These are phyloP conservation scores for Auriscalpium microsporum DNA, from an alignment of 768 basidiomycete genomes.

Conservation along the genomic window DNA sequence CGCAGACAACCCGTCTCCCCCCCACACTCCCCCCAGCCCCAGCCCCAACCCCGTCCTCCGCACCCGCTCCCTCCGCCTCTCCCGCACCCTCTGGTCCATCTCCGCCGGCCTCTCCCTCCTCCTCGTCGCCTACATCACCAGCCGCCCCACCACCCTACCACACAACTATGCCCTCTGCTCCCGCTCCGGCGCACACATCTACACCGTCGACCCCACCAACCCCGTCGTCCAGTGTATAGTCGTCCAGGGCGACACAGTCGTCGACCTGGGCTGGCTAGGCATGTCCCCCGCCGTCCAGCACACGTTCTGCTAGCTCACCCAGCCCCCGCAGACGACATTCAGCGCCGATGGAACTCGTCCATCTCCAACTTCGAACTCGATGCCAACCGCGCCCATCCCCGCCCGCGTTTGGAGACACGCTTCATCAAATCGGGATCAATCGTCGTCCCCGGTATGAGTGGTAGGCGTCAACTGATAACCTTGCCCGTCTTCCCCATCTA, in stretches of 20 bases:
- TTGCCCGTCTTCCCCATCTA: constrained; percentile 9
- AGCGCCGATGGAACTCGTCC: constrained; percentile 29
- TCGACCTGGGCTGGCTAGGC: constrained; percentile 51
- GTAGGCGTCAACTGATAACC: constrained; percentile 29
- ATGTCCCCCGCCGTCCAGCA: constrained; percentile 17
- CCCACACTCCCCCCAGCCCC: neutral
- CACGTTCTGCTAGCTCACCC: constrained; percentile 1
- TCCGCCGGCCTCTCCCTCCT: constrained; percentile 17
- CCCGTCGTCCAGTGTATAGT: constrained; percentile 56
- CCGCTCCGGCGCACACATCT: constrained; percentile 39
- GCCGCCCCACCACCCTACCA: constrained; percentile 11
- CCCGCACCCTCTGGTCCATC: constrained; percentile 12
- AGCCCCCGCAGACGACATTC: constrained; percentile 31
- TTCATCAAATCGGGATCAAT: constrained; percentile 49
- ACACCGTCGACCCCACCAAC: constrained; percentile 55
- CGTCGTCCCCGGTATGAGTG: constrained; percentile 65
- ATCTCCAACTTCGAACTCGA: constrained; percentile 14
- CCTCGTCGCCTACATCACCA: constrained; percentile 9
- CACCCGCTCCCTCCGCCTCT: neutral
- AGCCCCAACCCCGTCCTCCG: neutral
- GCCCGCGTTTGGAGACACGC: constrained; percentile 31
- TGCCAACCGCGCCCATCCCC: constrained; percentile 15
- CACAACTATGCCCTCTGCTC: constrained; percentile 59
- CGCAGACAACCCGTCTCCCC: neutral
- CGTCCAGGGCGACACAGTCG: constrained; percentile 40